A percentile compares a stretch with the other conserved stretches of the same genome.
Evolutionary conservation across 148 eudicot genomes (phyloP).

Genomic region (Nepenthes gracilis): DNA sequence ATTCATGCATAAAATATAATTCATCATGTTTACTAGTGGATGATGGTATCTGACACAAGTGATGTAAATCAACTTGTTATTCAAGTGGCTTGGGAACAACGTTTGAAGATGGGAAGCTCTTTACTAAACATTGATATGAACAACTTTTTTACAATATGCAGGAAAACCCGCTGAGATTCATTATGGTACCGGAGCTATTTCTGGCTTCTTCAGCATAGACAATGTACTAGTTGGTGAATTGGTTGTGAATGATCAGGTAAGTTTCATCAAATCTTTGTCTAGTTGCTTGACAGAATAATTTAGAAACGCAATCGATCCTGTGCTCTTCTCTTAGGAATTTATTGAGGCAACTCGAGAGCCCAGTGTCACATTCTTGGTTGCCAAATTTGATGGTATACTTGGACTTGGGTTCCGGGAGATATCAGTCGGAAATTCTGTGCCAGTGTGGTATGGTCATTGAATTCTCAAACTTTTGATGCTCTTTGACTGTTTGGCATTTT

Average conservation of each 20-base stretch:
- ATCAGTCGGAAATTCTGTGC: slow-evolving; percentile 72
- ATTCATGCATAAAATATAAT: no score
- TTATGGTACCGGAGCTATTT: slow-evolving; percentile 64
- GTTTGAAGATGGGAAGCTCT: not conserved
- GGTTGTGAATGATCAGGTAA: slow-evolving; percentile 57
- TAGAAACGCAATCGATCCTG: not conserved
- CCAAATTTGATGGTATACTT: slow-evolving; percentile 91
- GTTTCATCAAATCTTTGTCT: not conserved
- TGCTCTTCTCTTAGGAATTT: slow-evolving; percentile 35
- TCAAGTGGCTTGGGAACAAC: no score
- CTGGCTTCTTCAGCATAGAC: slow-evolving; percentile 72
- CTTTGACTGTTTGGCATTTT: not conserved
- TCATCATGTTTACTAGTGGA: no score
- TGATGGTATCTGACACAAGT: not conserved
- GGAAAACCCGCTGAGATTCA: slow-evolving; percentile 63
- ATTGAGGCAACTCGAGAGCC: slow-evolving; percentile 96
- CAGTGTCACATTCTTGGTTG: slow-evolving; percentile 66
- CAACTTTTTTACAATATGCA: slow-evolving; percentile 7
- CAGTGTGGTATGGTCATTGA: slow-evolving; percentile 62
- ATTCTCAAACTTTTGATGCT: not conserved
- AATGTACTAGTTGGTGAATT: slow-evolving; percentile 55
- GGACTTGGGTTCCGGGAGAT: slow-evolving; percentile 91
- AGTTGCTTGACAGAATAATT: not conserved
- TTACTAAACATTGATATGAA: not conserved
- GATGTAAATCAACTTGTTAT: not conserved